A percentile compares a stretch with the other conserved stretches of the same genome.
Conservation (phyloP, 176 grass and related monocot genomes). For the Aegilops sharonensis region DNA sequence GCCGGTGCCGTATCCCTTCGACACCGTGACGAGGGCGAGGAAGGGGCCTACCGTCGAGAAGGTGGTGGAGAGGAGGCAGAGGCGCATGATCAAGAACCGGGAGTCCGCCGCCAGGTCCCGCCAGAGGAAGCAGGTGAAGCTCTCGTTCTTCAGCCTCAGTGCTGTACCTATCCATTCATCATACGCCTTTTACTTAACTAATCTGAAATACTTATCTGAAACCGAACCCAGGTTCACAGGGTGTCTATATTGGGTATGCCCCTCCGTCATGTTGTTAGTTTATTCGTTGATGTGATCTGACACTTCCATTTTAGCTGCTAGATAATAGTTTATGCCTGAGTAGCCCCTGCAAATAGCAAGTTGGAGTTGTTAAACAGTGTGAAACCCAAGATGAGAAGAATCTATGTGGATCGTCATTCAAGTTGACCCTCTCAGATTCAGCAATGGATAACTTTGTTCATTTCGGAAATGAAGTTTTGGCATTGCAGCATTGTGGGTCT, state of each 20-base stretch:
- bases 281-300: constrained; percentile 40
- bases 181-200: constrained; percentile 20
- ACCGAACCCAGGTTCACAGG: constrained; percentile 1
- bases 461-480: neutral
- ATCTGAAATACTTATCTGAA: constrained; percentile 30
- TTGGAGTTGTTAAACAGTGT: constrained; percentile 23
- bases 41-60: constrained; percentile 71
- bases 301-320: constrained; percentile 18
- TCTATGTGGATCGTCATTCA: constrained; percentile 20
- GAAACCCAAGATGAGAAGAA: constrained; percentile 24
- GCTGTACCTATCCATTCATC: constrained; percentile 11
- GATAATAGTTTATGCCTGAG: constrained; percentile 20
- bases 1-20: constrained; percentile 75
- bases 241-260: constrained; percentile 29
- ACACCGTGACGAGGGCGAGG: constrained; percentile 49
- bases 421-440: constrained; percentile 27
- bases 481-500: neutral
- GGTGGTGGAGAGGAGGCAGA: constrained; percentile 76
- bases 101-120: constrained; percentile 86
- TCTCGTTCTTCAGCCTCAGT: neutral
- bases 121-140: constrained; percentile 72
- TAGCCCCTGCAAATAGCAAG: constrained; percentile 36
- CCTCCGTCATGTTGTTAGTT: constrained; percentile 40
- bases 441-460: constrained; percentile 12
- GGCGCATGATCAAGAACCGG: constrained; percentile 93